Evolutionary conservation across 164 flowering plant genomes (phyloP), one percentile per base, ranked within the genome.

Genomic region (Vitis cinerea): DNA sequence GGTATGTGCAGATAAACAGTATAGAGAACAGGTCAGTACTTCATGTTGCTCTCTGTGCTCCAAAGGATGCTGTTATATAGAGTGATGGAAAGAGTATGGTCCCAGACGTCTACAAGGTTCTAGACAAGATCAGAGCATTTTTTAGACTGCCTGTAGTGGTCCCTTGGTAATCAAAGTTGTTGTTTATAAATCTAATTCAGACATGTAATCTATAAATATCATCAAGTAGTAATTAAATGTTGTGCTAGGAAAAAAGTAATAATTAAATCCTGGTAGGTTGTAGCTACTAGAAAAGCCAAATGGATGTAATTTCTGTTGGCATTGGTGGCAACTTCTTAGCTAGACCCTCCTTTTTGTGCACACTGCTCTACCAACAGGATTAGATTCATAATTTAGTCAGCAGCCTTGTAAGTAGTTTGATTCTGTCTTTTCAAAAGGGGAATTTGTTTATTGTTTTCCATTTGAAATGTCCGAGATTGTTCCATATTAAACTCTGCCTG

Each of bases 321-420:
- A 93, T 93, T 73, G 99, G 99, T 63, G 98, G 99, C 65, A 95
- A 97, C 81, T 95, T 84, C 79, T 81, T 95, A 72, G 99, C 98
- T 31, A 31, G 4, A 31, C 37, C 63, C 99, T 97, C 71, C 81
- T 93, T 13, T 95, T 95, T 84, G 98, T 95, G 58, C 99, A 95
- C 75, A 90, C 97, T 61, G 98, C 99, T 77, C 95, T 95, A 59
- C 98, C 91, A 80, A 89, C 97, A 83, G 98, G 97, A 87, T 37
- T 27, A 52, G 27, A 50, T 61, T 47, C 56, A 62, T 67, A 61
- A 9, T 4, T 16, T 58, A 12, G 4, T 6, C 9, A 15, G 53
- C 59, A 31, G 51, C 5, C 16, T 23, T 48, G 29, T 17, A 17
- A 31, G 30, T 56, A 23, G 64, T 29, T 23, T 13, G 11, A 47